Conservation (phyloP, 1,139 yeast genomes). For the Tardiomyces blankii region DNA sequence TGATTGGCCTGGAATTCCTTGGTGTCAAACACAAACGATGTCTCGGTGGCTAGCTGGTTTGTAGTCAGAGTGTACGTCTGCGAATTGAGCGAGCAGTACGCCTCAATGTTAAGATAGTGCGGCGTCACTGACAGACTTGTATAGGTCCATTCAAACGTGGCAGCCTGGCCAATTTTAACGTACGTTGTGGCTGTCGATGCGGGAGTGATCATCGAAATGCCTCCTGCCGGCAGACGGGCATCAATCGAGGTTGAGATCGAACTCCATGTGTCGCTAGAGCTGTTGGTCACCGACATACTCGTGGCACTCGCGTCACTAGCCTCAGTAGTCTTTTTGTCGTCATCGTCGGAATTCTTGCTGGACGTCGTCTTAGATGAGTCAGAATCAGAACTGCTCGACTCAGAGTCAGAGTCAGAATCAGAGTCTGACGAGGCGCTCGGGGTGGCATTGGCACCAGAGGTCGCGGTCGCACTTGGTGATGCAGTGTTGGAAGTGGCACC, state of each 20-base stretch:
- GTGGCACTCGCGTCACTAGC: not conserved
- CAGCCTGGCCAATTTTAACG: slow-evolving; percentile 28
- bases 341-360: too few relatives aligned
- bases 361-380: too few relatives aligned
- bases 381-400: too few relatives aligned
- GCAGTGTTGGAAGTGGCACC: not conserved
- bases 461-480: not conserved
- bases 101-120: slow-evolving; percentile 26
- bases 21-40: slow-evolving; percentile 30
- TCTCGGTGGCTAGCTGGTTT: slow-evolving; percentile 22
- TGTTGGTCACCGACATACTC: not conserved
- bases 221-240: slow-evolving; percentile 28
- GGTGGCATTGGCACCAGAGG: not conserved
- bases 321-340: too few relatives aligned
- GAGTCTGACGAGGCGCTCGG: not conserved
- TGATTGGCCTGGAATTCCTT: slow-evolving; percentile 17
- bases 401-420: too few relatives aligned
- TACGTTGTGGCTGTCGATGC: slow-evolving; percentile 26
- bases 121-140: slow-evolving; percentile 28
- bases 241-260: slow-evolving; percentile 18
- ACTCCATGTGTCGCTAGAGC: not conserved
- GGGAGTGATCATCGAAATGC: slow-evolving; percentile 25
- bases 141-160: slow-evolving; percentile 32
- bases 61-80: slow-evolving; percentile 28
- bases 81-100: slow-evolving; percentile 26